Evolutionary conservation across 257 asterid species (phyloP).

Genomic region (Solanum chaucha): DNA sequence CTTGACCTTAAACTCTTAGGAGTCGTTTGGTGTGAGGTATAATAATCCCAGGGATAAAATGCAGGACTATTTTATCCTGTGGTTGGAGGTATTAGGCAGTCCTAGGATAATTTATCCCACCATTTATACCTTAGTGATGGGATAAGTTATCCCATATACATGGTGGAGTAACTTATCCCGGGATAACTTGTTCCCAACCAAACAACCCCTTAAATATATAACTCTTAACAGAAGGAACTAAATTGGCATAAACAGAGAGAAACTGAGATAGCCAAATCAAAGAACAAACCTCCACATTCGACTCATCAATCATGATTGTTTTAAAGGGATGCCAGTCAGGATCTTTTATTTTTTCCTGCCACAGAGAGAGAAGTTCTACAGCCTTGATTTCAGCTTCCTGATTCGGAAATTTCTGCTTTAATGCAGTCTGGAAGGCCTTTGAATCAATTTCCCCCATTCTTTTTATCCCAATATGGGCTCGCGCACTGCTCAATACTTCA

Average conservation of each 20-base stretch:
- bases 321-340: conserved; percentile 68
- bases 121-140: not conserved
- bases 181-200: not conserved
- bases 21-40: too few relatives aligned
- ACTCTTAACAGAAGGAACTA: not conserved
- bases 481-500: conserved; percentile 31
- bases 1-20: too few relatives aligned
- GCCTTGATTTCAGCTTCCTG: conserved; percentile 56
- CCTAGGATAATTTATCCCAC: not conserved
- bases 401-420: conserved; percentile 38
- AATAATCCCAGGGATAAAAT: too few relatives aligned
- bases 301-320: conserved; percentile 21
- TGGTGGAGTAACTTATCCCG: not conserved
- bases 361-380: conserved; percentile 35
- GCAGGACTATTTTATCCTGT: not conserved
- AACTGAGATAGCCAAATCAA: not conserved
- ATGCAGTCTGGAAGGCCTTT: conserved; percentile 38
- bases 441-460: conserved; percentile 78
- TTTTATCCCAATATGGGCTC: conserved; percentile 53
- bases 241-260: not conserved
- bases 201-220: not conserved
- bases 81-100: not conserved
- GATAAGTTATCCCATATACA: not conserved
- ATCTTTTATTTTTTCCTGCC: conserved; percentile 56
- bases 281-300: conserved; percentile 29